phyloP scores from a whole-genome alignment of 495 filamentous ascomycete species.

The Aspergillus coremiiformis region DNA sequence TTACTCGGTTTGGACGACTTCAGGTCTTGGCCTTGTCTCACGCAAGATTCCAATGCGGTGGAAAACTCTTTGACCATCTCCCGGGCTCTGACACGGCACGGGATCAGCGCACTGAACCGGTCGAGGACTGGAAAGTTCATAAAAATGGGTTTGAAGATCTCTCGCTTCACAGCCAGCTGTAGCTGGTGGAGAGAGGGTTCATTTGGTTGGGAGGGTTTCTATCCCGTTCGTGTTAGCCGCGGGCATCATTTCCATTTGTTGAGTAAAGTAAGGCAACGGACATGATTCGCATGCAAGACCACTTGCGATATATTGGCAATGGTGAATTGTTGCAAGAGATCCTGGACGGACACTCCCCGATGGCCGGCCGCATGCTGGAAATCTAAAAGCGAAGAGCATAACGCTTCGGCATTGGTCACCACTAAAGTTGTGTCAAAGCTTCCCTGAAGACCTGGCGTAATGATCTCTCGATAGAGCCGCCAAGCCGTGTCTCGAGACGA shows the following conservation, averaged over 20 bases:
- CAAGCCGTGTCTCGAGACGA: slow-evolving; percentile 11
- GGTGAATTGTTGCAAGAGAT: slow-evolving; percentile 6
- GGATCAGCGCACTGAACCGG: slow-evolving; percentile 1
- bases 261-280: neutral
- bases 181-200: neutral
- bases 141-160: slow-evolving; percentile 32
- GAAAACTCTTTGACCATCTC: slow-evolving; percentile 6
- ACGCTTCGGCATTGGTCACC: neutral
- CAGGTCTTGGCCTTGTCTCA: neutral
- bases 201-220: neutral
- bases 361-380: neutral
- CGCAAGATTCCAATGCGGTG: neutral
- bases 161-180: neutral
- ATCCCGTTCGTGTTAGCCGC: neutral
- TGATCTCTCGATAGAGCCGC: slow-evolving; percentile 14
- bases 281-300: neutral
- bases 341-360: neutral
- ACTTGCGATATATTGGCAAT: slow-evolving; percentile 1
- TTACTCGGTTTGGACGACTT: neutral
- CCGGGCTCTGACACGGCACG: neutral
- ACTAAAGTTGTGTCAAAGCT: neutral
- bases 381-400: neutral
- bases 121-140: slow-evolving; percentile 33
- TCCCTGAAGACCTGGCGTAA: slow-evolving; percentile 18
- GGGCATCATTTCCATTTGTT: neutral